A percentile compares a stretch with the other conserved stretches of the same genome.
Conservation (phyloP, 768 basidiomycete genomes). For the Boletus reticuloceps region DNA sequence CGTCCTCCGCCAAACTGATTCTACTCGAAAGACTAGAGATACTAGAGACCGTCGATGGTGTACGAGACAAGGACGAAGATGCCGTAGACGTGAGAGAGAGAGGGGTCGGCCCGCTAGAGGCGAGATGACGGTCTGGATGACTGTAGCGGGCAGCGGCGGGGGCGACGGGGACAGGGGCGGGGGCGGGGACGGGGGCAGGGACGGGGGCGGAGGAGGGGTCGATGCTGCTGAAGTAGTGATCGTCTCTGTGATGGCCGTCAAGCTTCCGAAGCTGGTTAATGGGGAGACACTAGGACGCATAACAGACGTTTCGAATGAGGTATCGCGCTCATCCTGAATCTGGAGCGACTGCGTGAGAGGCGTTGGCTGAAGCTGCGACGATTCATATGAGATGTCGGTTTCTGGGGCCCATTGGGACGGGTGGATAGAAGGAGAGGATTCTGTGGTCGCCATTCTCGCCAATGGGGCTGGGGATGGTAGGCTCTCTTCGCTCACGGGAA, state of each 20-base stretch:
- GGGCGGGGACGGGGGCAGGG: neutral
- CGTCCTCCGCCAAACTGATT: slow-evolving; percentile 34
- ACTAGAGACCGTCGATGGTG: slow-evolving; percentile 38
- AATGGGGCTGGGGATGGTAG: slow-evolving; percentile 35
- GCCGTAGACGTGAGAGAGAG: slow-evolving; percentile 29
- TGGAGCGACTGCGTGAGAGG: slow-evolving; percentile 52
- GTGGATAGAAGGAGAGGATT: slow-evolving; percentile 40
- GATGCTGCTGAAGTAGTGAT: slow-evolving; percentile 25
- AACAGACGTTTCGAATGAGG: slow-evolving; percentile 72
- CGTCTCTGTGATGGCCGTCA: slow-evolving; percentile 36
- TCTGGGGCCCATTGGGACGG: slow-evolving; percentile 57
- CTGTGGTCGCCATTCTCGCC: slow-evolving; percentile 25
- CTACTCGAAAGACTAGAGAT: slow-evolving; percentile 45
- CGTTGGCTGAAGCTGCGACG: slow-evolving; percentile 70
- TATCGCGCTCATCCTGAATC: slow-evolving; percentile 59
- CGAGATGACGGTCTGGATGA: slow-evolving; percentile 22
- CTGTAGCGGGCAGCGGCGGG: slow-evolving; percentile 17
- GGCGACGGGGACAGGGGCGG: neutral
- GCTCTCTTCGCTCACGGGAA: slow-evolving; percentile 29
- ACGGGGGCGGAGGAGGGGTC: neutral
- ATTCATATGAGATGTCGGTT: slow-evolving; percentile 72
- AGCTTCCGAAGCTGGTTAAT: slow-evolving; percentile 28
- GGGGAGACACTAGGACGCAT: slow-evolving; percentile 57
- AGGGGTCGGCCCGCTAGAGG: slow-evolving; percentile 33
- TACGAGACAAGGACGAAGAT: slow-evolving; percentile 35